These are phyloP conservation scores for Coprinopsis cinerea DNA, from an alignment of 768 basidiomycete genomes.

Conservation along the genomic window DNA sequence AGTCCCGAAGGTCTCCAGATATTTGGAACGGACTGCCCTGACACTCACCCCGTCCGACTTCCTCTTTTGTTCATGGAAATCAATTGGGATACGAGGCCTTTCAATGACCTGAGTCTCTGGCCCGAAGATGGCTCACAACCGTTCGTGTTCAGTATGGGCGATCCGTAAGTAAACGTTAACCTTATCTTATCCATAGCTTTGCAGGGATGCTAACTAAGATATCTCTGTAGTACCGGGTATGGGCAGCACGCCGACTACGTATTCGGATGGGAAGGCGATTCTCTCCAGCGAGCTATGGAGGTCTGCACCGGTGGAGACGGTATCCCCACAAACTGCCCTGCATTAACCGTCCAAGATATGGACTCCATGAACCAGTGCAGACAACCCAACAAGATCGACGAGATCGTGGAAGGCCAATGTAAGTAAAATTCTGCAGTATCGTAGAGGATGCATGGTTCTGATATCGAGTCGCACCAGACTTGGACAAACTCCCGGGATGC, in stretches of 20 bases:
- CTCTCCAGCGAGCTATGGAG: conserved; percentile 8
- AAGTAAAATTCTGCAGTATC: not conserved
- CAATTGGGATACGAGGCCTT: conserved; percentile 12
- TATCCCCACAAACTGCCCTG: conserved; percentile 9
- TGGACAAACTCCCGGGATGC: conserved; percentile 7
- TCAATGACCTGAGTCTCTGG: conserved; percentile 10
- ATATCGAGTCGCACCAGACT: not conserved
- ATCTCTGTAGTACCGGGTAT: not conserved
- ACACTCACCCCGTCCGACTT: conserved; percentile 13
- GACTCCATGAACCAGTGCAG: conserved; percentile 8
- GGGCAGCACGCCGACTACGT: conserved; percentile 12
- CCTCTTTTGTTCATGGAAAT: conserved; percentile 13
- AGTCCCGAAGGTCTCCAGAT: conserved; percentile 4
- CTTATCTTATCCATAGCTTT: no score
- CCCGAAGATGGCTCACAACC: conserved; percentile 11
- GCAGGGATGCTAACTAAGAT: no score
- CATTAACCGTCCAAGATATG: conserved; percentile 7
- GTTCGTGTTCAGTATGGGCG: conserved; percentile 15
- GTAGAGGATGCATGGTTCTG: not conserved
- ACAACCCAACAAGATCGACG: not conserved
- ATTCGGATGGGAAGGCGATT: conserved; percentile 11
- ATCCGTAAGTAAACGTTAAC: conserved; percentile 12
- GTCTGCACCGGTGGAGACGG: conserved; percentile 9
- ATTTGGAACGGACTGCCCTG: conserved; percentile 11
- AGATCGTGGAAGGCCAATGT: conserved; percentile 5